Conservation (phyloP, 768 basidiomycete genomes). For the Kwoniella mangroviensis region DNA sequence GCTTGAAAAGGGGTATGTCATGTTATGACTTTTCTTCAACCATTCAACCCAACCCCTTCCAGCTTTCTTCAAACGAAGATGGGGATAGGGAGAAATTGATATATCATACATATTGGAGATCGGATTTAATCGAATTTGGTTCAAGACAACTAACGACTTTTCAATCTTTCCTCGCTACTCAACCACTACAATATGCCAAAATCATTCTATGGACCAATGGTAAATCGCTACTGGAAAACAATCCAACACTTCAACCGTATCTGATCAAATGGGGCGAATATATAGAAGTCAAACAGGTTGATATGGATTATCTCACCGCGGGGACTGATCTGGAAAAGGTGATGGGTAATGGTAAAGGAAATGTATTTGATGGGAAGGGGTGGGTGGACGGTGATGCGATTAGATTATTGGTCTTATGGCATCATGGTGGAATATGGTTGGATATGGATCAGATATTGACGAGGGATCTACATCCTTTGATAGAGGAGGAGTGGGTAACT, state of each 20-base stretch:
- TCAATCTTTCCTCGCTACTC: constrained; percentile 92
- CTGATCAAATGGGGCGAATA: constrained; percentile 68
- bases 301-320: constrained; percentile 69
- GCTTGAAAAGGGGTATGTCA: constrained; percentile 77
- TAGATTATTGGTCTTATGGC: constrained; percentile 85
- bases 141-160: constrained; percentile 87
- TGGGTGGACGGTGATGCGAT: constrained; percentile 96
- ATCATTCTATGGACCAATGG: constrained; percentile 93
- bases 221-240: constrained; percentile 59
- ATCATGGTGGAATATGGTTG: constrained; percentile 90
- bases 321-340: constrained; percentile 78
- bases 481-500: constrained; percentile 94
- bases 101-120: constrained; percentile 94
- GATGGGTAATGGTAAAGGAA: constrained; percentile 57
- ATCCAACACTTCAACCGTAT: constrained; percentile 66
- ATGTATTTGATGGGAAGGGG: constrained; percentile 72
- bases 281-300: constrained; percentile 72
- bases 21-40: constrained; percentile 93
- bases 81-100: constrained; percentile 59
- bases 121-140: constrained; percentile 79
- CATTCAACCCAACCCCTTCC: constrained; percentile 63
- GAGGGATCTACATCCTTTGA: constrained; percentile 79
- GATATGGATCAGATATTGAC: constrained; percentile 97
- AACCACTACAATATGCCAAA: constrained; percentile 68
- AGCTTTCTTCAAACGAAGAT: too few relatives aligned